Percentiles rank a stretch among this genome's conserved stretches.
Evolutionary conservation across 225 moss, liverwort and hornwort species (phyloP).

Genomic region (Pleurozium schreberi): DNA sequence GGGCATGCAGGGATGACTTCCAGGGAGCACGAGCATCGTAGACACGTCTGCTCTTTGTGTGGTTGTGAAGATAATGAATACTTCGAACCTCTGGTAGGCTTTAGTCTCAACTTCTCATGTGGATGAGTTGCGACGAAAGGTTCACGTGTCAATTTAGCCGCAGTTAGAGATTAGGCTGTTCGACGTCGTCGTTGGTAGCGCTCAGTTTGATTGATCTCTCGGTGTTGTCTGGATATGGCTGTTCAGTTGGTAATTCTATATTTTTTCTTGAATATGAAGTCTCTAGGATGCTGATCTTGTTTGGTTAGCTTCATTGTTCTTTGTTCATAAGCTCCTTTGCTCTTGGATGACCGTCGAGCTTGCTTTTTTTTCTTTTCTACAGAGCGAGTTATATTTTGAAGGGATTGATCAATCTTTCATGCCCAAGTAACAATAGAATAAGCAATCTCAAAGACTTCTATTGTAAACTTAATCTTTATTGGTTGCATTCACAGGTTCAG

Average conservation of each 20-base stretch:
- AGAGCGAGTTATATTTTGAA: neutral
- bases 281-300: neutral
- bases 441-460: neutral
- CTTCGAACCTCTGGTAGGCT: constrained; percentile 71
- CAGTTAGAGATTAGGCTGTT: neutral
- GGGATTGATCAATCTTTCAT: neutral
- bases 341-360: neutral
- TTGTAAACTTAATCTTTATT: neutral
- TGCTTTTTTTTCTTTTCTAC: neutral
- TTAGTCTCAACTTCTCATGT: neutral
- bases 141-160: neutral
- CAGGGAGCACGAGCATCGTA: constrained; percentile 39
- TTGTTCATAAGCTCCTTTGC: neutral
- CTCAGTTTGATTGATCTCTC: neutral
- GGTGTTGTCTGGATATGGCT: neutral
- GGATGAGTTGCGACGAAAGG: neutral
- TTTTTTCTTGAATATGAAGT: neutral
- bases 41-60: constrained; percentile 66
- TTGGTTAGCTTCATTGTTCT: neutral
- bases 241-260: neutral
- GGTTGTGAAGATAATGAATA: constrained; percentile 96
- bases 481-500: constrained; percentile 50
- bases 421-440: neutral
- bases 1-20: constrained; percentile 41
- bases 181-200: neutral